A percentile compares a stretch with the other conserved stretches of the same genome.
Evolutionary conservation across 2,329 filamentous ascomycete species (phyloP).

Genomic region (Taxawa tesnikishii): DNA sequence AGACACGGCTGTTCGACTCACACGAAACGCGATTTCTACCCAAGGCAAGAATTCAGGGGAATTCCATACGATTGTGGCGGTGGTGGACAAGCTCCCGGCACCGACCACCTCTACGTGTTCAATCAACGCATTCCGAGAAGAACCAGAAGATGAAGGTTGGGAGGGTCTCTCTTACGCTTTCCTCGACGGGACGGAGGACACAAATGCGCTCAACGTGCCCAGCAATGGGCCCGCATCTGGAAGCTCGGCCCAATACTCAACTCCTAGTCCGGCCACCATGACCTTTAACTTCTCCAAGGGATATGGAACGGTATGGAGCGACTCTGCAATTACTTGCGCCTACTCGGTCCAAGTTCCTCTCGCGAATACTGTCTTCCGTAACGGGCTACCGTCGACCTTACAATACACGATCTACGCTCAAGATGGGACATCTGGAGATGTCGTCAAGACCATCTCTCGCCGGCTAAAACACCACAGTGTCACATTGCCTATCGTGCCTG

Average conservation of each 20-base stretch:
- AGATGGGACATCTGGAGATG: too few species aligned
- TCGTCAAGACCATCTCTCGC: too few species aligned
- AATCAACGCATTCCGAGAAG: too few species aligned
- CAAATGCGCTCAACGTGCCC: not conserved
- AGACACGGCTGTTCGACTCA: too few species aligned
- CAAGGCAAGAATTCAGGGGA: too few species aligned
- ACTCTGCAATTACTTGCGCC: conserved; percentile 1
- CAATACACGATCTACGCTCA: conserved; percentile 11
- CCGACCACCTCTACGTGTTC: too few species aligned
- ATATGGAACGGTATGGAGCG: too few species aligned
- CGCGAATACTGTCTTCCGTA: conserved; percentile 68
- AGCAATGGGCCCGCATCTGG: not conserved
- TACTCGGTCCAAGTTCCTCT: conserved; percentile 43
- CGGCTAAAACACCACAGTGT: not conserved
- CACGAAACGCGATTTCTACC: too few species aligned
- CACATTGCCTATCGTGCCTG: not conserved
- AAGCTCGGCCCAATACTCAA: too few species aligned
- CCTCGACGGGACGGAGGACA: not conserved
- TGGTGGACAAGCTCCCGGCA: conserved; percentile 9
- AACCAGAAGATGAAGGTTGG: too few species aligned
- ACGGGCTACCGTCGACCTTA: conserved; percentile 50
- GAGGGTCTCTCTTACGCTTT: not conserved
- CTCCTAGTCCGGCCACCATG: too few species aligned
- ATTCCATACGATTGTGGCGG: conserved; percentile 8
- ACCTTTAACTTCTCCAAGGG: too few species aligned